phyloP scores from a whole-genome alignment of 768 basidiomycete species.

The Boletus fagicola region DNA sequence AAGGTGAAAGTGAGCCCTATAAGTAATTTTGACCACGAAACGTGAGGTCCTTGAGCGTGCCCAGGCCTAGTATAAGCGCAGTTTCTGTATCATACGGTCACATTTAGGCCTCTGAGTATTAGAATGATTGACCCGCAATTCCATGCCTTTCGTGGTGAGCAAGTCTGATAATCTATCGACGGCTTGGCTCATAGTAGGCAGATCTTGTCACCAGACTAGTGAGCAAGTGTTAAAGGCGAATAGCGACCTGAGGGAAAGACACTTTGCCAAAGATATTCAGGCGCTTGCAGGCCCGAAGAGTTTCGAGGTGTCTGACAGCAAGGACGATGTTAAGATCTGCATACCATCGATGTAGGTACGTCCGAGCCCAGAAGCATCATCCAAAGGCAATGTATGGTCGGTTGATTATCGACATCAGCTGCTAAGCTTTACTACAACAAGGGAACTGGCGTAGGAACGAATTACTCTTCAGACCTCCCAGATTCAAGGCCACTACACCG shows the following conservation, averaged over 20 bases:
- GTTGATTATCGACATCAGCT: background rate
- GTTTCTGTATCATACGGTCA: background rate
- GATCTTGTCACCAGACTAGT: no score
- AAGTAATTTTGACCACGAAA: background rate
- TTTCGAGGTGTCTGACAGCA: background rate
- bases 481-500: conserved; percentile 38
- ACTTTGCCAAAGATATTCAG: background rate
- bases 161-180: no score
- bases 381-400: no score
- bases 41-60: background rate
- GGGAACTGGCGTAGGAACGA: conserved; percentile 4
- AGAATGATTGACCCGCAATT: background rate
- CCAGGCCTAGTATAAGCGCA: background rate
- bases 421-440: background rate
- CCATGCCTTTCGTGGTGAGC: background rate
- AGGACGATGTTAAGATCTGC: background rate
- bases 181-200: no score
- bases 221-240: no score
- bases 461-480: background rate
- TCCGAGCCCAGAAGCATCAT: no score
- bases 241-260: background rate
- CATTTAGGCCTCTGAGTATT: background rate
- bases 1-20: background rate
- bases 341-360: no score
- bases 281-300: no score